Evolutionary conservation across 2,329 filamentous ascomycete genomes (phyloP).

Genomic region (Niveomyces coronatus): DNA sequence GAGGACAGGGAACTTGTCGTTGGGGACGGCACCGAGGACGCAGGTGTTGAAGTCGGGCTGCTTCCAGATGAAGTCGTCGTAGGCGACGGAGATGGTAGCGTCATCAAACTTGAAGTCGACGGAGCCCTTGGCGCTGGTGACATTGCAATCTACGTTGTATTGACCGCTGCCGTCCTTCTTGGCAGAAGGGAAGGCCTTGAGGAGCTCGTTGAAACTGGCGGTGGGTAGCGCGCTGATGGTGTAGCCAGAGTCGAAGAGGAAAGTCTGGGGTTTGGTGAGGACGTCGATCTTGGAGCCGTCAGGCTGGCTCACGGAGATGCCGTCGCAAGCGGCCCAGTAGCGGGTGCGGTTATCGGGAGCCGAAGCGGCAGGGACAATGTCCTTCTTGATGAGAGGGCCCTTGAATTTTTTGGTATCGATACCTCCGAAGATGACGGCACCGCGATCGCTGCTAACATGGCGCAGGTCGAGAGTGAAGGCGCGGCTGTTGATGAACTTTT

Average conservation of each 20-base stretch:
- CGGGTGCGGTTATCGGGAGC: conserved; percentile 24
- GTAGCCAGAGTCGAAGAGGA: conserved; percentile 57
- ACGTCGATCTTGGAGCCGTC: conserved; percentile 31
- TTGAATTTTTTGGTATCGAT: conserved; percentile 45
- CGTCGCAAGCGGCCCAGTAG: conserved; percentile 33
- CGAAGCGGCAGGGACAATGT: conserved; percentile 37
- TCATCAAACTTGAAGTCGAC: conserved; percentile 40
- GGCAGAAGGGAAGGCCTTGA: conserved; percentile 33
- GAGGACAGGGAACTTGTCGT: conserved; percentile 28
- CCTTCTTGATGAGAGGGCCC: conserved; percentile 43
- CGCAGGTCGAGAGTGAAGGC: conserved; percentile 26
- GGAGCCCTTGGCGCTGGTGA: conserved; percentile 24
- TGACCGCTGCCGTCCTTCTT: conserved; percentile 31
- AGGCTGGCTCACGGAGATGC: conserved; percentile 23
- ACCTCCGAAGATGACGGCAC: conserved; percentile 41
- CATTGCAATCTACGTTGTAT: conserved; percentile 37
- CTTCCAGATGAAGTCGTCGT: conserved; percentile 37
- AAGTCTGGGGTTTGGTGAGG: conserved; percentile 31
- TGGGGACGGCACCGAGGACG: conserved; percentile 36
- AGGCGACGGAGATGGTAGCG: conserved; percentile 31
- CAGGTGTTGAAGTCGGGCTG: conserved; percentile 20
- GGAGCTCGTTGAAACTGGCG: conserved; percentile 36
- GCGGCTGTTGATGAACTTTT: conserved; percentile 27
- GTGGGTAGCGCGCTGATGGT: conserved; percentile 57
- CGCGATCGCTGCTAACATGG: conserved; percentile 20